Conservation (phyloP, 2,329 filamentous ascomycete genomes). For the Hypoxylon sp. region DNA sequence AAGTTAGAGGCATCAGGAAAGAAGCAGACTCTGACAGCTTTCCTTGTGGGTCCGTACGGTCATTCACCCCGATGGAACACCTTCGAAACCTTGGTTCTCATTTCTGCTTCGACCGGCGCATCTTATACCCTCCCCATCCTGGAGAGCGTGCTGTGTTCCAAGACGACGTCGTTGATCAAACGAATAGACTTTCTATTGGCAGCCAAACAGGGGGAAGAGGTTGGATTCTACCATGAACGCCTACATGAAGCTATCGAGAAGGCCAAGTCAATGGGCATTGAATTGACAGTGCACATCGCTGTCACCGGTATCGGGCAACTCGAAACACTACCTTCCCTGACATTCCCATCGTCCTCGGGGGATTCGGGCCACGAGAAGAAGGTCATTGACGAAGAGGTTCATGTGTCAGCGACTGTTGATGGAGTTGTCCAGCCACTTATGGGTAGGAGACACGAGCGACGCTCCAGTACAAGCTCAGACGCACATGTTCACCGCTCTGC, state of each 20-base stretch:
- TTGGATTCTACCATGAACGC: conserved; percentile 68
- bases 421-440: conserved; percentile 40
- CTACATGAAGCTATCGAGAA: conserved; percentile 62
- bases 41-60: conserved; percentile 71
- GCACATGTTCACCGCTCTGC: conserved; percentile 63
- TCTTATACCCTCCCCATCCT: conserved; percentile 73
- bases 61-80: conserved; percentile 69
- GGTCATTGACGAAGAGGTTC: conserved; percentile 15
- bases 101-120: conserved; percentile 74
- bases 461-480: conserved; percentile 53
- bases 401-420: conserved; percentile 48
- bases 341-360: conserved; percentile 37
- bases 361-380: conserved; percentile 50
- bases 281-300: conserved; percentile 67
- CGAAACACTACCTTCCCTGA: conserved; percentile 39
- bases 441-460: conserved; percentile 33
- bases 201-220: conserved; percentile 66
- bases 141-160: conserved; percentile 65
- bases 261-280: conserved; percentile 62
- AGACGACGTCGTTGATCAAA: conserved; percentile 63
- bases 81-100: conserved; percentile 72
- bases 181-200: conserved; percentile 68
- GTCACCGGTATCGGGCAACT: conserved; percentile 61
- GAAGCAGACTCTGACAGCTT: conserved; percentile 59
- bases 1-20: conserved; percentile 53